Conservation (phyloP, 177 flowering plant species). For the Vitis hybrid region DNA sequence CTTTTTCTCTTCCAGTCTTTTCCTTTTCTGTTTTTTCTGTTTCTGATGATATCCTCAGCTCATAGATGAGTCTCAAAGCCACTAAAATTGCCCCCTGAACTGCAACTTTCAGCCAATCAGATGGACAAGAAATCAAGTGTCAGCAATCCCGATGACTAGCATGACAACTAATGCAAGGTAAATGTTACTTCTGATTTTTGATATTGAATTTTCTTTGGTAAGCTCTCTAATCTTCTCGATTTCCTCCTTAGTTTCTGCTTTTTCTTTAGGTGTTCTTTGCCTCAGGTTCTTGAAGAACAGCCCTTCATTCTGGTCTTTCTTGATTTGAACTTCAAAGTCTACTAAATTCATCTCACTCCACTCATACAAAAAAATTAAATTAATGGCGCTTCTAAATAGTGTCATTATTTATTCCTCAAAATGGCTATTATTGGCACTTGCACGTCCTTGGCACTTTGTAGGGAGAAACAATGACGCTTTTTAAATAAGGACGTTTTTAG, state of each 20-base stretch:
- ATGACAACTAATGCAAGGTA: slow-evolving; percentile 70
- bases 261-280: slow-evolving; percentile 38
- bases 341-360: slow-evolving; percentile 49
- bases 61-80: slow-evolving; percentile 60
- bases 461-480: too few species aligned
- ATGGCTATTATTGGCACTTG: too few species aligned
- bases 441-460: too few species aligned
- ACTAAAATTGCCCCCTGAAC: slow-evolving; percentile 59
- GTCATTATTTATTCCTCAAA: too few species aligned
- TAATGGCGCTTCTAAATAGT: too few species aligned
- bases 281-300: slow-evolving; percentile 79
- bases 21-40: slow-evolving; percentile 28
- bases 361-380: slow-evolving; percentile 19
- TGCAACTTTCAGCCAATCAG: slow-evolving; percentile 66
- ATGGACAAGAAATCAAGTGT: slow-evolving; percentile 44
- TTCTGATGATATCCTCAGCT: slow-evolving; percentile 57
- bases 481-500: too few species aligned
- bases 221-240: slow-evolving; percentile 49
- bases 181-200: slow-evolving; percentile 58
- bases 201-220: slow-evolving; percentile 51
- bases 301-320: slow-evolving; percentile 72
- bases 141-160: slow-evolving; percentile 40
- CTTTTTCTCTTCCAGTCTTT: slow-evolving; percentile 26
- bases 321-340: slow-evolving; percentile 68
- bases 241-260: slow-evolving; percentile 57